phyloP scores from a whole-genome alignment of 306 rosid genomes.

The Fagus crenata region DNA sequence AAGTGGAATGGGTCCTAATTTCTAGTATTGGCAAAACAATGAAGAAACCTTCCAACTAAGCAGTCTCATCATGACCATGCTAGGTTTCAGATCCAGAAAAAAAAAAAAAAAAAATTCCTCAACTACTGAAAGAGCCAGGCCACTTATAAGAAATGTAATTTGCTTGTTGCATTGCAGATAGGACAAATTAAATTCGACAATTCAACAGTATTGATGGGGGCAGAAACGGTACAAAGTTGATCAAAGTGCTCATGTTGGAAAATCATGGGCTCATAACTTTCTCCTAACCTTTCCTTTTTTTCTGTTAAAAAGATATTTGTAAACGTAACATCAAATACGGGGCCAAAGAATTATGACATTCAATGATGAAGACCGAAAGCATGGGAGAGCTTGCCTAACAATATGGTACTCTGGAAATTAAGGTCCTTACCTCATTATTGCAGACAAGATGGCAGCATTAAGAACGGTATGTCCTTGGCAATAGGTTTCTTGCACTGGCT shows the following conservation, averaged over 20 bases:
- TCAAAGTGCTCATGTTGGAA: conserved; percentile 16
- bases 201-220: conserved; percentile 35
- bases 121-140: not conserved
- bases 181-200: conserved; percentile 37
- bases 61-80: conserved; percentile 27
- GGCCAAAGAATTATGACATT: not conserved
- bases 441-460: conserved; percentile 2
- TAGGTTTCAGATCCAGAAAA: conserved; percentile 23
- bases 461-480: not conserved
- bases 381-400: not conserved
- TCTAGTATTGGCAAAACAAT: not conserved
- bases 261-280: not conserved
- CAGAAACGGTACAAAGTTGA: conserved; percentile 35
- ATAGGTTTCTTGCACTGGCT: not conserved
- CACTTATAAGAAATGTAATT: not conserved
- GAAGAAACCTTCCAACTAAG: not conserved
- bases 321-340: not conserved
- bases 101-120: not conserved
- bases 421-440: not conserved
- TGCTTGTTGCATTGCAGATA: conserved; percentile 14
- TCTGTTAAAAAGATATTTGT: not conserved
- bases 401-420: not conserved
- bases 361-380: not conserved
- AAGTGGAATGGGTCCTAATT: conserved; percentile 3
- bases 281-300: not conserved